phyloP scores from a whole-genome alignment of 129 eudicot genomes.

The Escallonia herrerae region DNA sequence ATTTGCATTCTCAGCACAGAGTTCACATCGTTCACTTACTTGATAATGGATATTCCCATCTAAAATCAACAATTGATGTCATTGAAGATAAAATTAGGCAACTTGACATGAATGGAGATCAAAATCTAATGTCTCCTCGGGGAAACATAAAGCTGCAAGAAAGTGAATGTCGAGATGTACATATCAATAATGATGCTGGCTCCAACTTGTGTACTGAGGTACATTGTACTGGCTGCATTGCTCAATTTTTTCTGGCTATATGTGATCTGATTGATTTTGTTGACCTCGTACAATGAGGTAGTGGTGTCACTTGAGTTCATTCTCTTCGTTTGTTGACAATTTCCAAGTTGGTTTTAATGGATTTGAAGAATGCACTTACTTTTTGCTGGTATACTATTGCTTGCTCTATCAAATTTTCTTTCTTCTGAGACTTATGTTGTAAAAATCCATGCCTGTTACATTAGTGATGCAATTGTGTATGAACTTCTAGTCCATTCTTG shows the following conservation, averaged over 20 bases:
- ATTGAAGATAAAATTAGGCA: constrained; percentile 46
- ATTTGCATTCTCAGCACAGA: constrained; percentile 46
- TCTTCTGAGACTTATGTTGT: too few relatives aligned
- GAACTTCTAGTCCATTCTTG: too few relatives aligned
- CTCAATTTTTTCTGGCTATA: not conserved
- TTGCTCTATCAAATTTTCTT: too few relatives aligned
- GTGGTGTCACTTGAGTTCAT: not conserved
- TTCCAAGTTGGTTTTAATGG: too few relatives aligned
- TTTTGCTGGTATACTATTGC: too few relatives aligned
- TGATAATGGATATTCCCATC: constrained; percentile 50
- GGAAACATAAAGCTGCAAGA: constrained; percentile 23
- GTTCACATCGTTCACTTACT: constrained; percentile 36
- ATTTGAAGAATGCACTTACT: too few relatives aligned
- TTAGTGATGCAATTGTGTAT: too few relatives aligned
- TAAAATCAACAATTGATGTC: constrained; percentile 30
- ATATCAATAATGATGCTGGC: constrained; percentile 39
- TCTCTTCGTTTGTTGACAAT: not conserved
- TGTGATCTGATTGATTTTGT: too few relatives aligned
- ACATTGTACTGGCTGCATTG: constrained; percentile 3
- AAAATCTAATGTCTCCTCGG: constrained; percentile 17
- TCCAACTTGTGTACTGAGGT: constrained; percentile 42
- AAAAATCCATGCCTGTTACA: too few relatives aligned
- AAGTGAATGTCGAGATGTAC: constrained; percentile 74
- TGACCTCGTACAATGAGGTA: too few relatives aligned
- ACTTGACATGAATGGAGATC: constrained; percentile 28